These are phyloP conservation scores for Candida sonorensis DNA, from an alignment of 805 yeast genomes.

Conservation along the genomic window DNA sequence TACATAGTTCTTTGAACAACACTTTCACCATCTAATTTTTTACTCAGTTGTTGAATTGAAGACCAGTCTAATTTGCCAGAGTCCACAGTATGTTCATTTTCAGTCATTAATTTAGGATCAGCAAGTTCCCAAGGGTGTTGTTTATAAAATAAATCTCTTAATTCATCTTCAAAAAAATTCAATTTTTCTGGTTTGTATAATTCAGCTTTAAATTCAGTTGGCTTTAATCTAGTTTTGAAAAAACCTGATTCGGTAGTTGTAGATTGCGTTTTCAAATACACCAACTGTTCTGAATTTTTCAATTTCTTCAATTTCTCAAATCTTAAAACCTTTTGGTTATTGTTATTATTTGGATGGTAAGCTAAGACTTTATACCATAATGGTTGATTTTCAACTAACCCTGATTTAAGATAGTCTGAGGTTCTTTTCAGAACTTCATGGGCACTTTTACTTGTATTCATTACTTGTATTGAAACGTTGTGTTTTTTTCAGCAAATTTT, in stretches of 20 bases:
- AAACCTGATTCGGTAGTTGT: constrained; percentile 9
- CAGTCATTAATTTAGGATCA: constrained; percentile 77
- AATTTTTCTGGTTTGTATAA: constrained; percentile 49
- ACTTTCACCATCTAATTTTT: constrained; percentile 83
- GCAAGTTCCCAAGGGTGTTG: constrained; percentile 99
- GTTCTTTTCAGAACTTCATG: constrained; percentile 74
- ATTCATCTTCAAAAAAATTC: constrained; percentile 65
- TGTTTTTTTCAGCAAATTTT: no score
- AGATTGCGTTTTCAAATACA: constrained; percentile 10
- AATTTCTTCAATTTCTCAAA: constrained; percentile 21
- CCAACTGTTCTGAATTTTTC: constrained; percentile 11
- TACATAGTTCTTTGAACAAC: constrained; percentile 71
- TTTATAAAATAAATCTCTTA: constrained; percentile 74
- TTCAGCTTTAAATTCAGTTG: constrained; percentile 30
- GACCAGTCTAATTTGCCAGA: constrained; percentile 62
- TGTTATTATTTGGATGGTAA: constrained; percentile 69
- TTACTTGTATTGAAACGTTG: no score
- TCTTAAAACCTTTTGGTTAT: constrained; percentile 42
- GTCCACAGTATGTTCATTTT: constrained; percentile 57
- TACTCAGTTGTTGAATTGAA: constrained; percentile 59
- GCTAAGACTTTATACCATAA: constrained; percentile 87
- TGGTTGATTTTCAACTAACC: constrained; percentile 67
- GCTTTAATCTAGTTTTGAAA: constrained; percentile 42
- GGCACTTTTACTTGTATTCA: constrained; percentile 76
- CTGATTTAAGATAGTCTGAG: constrained; percentile 64